These are phyloP conservation scores for Colletotrichum godetiae DNA, from an alignment of 2,329 filamentous ascomycete species.

Conservation along the genomic window DNA sequence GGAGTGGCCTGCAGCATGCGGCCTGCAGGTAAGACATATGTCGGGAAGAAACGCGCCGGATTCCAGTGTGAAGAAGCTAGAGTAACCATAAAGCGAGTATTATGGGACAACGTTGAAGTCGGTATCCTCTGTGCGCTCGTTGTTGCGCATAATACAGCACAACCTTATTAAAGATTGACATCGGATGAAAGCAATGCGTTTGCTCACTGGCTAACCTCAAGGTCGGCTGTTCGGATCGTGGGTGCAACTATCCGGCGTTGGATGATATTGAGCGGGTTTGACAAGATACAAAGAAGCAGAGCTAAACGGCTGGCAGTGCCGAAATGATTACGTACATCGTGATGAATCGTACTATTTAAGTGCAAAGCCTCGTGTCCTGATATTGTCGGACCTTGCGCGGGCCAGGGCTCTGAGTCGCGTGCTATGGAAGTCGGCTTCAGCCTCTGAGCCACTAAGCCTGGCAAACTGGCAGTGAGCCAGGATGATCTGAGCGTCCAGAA, in stretches of 20 bases:
- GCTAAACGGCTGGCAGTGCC: neutral
- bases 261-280: neutral
- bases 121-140: neutral
- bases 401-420: constrained; percentile 27
- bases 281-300: neutral
- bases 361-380: constrained; percentile 22
- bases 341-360: neutral
- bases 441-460: neutral
- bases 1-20: neutral
- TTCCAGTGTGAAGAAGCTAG: neutral
- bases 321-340: constrained; percentile 22
- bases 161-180: neutral
- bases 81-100: neutral
- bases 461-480: neutral
- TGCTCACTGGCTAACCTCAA: neutral
- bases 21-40: constrained; percentile 15
- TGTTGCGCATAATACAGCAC: neutral
- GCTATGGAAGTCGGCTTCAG: constrained; percentile 17
- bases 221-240: neutral
- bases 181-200: neutral
- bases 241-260: neutral
- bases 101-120: neutral
- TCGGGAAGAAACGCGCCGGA: neutral
- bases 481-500: constrained; percentile 6
- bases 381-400: constrained; percentile 5